Base-by-base conservation (phyloP, 2,329 filamentous ascomycete genomes). In the Trichothecium sympodiale region DNA sequence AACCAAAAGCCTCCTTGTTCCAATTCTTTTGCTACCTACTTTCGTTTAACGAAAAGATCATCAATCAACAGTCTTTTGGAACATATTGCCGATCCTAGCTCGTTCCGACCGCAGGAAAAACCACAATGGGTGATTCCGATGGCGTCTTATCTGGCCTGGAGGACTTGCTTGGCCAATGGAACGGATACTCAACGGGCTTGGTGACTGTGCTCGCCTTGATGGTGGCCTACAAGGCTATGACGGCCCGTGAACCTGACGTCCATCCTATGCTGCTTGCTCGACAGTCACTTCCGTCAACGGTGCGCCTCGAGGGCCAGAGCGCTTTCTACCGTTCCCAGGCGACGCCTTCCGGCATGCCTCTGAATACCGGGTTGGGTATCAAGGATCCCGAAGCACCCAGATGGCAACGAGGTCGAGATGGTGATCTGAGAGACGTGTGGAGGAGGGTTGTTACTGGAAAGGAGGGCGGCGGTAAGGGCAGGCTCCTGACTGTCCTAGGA, bases 391-490 rank as follows among this genome's bases (percentile, higher is more conserved):
- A 80, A 30, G 76, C 81, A 31, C 81, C 84, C 32, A 86, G 86
- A 60, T 95, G 88, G 83, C 71, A 81, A 8, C 67, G 71, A 38
- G 89, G 89, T 33, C 78, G 83, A 38, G 80, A 94, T 56, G 91
- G 91, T 31, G 89, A 98, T 49, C 64, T 98, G 44, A 74, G 89
- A 37, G 89, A 98, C 58, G 69, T 98, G 38, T 98, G 91, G 91
- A 76, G 80, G 43, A 73, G 74, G 50, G 82, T 77, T 29, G 67
- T 79, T 8, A 67, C 67, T 37, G 85, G 55, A 25, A 72, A 77
- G 38, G 74, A 77, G 26, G 73, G 79, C 31, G 80, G 78, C 23
- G 72, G 72, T 29, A 77, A 76, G 43, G 83, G 83, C 40, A 77
- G 77, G 48, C 71, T 95, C 41, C 64, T 85, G 55, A 94, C 85